phyloP scores from a whole-genome alignment of 495 filamentous ascomycete species.

The Xylaria sp. region DNA sequence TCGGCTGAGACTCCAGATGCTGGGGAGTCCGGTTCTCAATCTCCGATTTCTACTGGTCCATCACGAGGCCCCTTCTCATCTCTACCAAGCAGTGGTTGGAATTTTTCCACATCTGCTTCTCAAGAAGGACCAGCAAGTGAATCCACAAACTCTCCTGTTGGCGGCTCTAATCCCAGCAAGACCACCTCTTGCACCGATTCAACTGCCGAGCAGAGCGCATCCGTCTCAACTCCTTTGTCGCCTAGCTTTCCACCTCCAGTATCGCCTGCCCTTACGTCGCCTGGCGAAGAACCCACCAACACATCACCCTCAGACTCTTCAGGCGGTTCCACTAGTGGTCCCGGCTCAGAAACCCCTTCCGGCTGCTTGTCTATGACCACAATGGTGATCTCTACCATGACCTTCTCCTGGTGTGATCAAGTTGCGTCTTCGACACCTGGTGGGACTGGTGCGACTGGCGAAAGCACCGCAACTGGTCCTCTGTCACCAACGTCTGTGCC shows the following conservation, averaged over 20 bases:
- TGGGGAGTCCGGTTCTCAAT: conserved; percentile 30
- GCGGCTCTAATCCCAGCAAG: conserved; percentile 14
- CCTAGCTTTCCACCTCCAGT: conserved; percentile 38
- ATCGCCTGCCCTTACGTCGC: conserved; percentile 25
- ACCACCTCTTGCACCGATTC: conserved; percentile 28
- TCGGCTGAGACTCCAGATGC: conserved; percentile 28
- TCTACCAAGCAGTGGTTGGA: conserved; percentile 41
- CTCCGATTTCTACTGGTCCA: conserved; percentile 17
- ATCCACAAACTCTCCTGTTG: conserved; percentile 16
- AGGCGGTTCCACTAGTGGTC: not conserved
- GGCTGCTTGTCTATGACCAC: conserved; percentile 38
- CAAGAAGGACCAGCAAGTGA: conserved; percentile 17
- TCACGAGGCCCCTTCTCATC: conserved; percentile 36
- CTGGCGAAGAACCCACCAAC: conserved; percentile 14
- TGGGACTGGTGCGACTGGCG: conserved; percentile 9
- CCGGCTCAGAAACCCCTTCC: conserved; percentile 26
- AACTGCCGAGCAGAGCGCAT: conserved; percentile 12
- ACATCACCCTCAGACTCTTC: conserved; percentile 5
- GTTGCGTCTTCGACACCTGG: conserved; percentile 28
- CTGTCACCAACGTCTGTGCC: conserved; percentile 16
- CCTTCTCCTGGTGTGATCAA: conserved; percentile 42
- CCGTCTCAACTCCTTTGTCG: conserved; percentile 26
- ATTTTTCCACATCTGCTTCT: conserved; percentile 29
- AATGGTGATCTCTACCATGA: conserved; percentile 37
- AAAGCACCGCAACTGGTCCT: conserved; percentile 4